These are phyloP conservation scores for Closterium sp. DNA, from an alignment of 139 green algal species.

Conservation along the genomic window DNA sequence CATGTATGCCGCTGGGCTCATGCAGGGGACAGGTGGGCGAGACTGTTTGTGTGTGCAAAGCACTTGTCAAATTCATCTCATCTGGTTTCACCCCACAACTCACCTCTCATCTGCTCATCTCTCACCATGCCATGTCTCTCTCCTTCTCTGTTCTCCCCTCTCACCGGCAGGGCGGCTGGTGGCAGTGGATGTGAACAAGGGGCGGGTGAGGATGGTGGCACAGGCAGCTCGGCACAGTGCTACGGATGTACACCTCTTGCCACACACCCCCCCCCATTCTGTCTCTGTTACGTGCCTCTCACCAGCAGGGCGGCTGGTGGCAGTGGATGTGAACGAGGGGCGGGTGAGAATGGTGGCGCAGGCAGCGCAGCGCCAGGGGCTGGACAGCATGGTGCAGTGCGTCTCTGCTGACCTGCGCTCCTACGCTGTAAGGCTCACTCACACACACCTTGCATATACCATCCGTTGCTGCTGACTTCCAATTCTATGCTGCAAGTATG, in stretches of 20 bases:
- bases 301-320: conserved; percentile 16
- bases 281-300: neutral
- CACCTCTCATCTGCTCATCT: too few species aligned
- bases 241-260: conserved; percentile 3
- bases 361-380: conserved; percentile 24
- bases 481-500: too few species aligned
- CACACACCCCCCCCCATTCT: neutral
- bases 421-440: neutral
- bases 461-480: too few species aligned
- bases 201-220: conserved; percentile 15
- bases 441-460: too few species aligned
- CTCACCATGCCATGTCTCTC: too few species aligned
- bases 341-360: conserved; percentile 33
- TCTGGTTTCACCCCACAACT: too few species aligned
- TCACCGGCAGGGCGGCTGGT: conserved; percentile 10
- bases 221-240: conserved; percentile 19
- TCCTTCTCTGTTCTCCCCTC: too few species aligned
- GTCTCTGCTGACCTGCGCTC: neutral
- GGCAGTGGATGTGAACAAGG: conserved; percentile 44
- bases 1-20: conserved; percentile 71
- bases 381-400: neutral
- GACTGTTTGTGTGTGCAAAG: too few species aligned
- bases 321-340: conserved; percentile 42
- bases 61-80: too few species aligned
- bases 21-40: conserved; percentile 51